Conservation (phyloP, 768 basidiomycete species). For the Tephrocybe sp. region DNA sequence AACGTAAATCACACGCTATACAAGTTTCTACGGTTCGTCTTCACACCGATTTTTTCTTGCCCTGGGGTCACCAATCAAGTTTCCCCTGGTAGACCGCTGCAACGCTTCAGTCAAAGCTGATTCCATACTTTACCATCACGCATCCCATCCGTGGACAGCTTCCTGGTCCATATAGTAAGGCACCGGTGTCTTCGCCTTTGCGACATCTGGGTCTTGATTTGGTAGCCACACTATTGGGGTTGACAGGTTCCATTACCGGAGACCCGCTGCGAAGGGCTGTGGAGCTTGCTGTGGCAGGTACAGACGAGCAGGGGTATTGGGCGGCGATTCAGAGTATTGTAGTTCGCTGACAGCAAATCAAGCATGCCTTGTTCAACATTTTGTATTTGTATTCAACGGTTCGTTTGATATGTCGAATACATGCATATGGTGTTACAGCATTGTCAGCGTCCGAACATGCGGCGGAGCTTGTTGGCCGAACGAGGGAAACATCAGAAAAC, state of each 20-base stretch:
- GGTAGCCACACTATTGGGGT: conserved; percentile 33
- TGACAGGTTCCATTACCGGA: conserved; percentile 7
- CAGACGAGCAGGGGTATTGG: conserved; percentile 41
- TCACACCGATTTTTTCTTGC: not conserved
- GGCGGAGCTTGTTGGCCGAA: no score
- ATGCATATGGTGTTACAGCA: no score
- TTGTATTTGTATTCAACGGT: no score
- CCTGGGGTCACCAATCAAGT: conserved; percentile 6
- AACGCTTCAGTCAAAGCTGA: conserved; percentile 55
- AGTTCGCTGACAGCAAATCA: no score
- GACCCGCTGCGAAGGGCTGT: conserved; percentile 25
- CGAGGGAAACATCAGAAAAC: not conserved
- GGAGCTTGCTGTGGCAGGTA: conserved; percentile 34
- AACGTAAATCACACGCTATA: conserved; percentile 49
- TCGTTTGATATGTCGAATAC: no score
- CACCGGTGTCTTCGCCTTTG: conserved; percentile 44
- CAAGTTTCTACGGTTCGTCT: conserved; percentile 39
- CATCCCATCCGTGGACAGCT: conserved; percentile 76
- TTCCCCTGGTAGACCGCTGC: conserved; percentile 39
- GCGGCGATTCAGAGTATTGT: conserved; percentile 19
- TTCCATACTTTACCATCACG: conserved; percentile 76
- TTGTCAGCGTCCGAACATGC: no score
- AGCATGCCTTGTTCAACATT: no score
- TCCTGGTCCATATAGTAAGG: conserved; percentile 72
- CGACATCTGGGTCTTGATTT: conserved; percentile 66